A percentile compares a stretch with the other conserved stretches of the same genome.
Conservation (phyloP, 2,329 filamentous ascomycete genomes). For the Ustulina deusta region DNA sequence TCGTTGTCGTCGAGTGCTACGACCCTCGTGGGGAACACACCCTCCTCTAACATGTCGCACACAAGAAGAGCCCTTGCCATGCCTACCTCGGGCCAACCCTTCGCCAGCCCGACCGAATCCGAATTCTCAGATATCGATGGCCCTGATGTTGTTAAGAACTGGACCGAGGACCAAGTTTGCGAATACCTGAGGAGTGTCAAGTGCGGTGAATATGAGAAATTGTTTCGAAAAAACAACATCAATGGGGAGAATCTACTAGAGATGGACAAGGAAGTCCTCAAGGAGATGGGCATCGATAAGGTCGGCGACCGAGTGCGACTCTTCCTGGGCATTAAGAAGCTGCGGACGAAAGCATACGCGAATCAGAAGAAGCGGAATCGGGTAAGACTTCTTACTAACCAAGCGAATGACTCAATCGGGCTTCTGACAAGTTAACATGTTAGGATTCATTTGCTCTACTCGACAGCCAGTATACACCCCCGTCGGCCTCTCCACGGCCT, state of each 20-base stretch:
- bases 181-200: conserved; percentile 93
- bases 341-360: conserved; percentile 80
- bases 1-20: conserved; percentile 62
- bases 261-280: conserved; percentile 94
- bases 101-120: conserved; percentile 88
- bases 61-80: conserved; percentile 65
- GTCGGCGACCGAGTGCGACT: conserved; percentile 95
- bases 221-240: conserved; percentile 94
- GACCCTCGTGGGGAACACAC: conserved; percentile 59
- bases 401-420: conserved; percentile 3
- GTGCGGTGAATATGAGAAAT: conserved; percentile 90
- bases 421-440: conserved; percentile 28
- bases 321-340: conserved; percentile 85
- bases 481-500: conserved; percentile 74
- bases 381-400: conserved; percentile 63
- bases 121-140: conserved; percentile 89
- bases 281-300: conserved; percentile 98
- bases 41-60: conserved; percentile 63
- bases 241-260: conserved; percentile 97
- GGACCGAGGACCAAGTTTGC: conserved; percentile 91
- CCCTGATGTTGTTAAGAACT: conserved; percentile 81
- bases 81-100: conserved; percentile 66
- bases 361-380: conserved; percentile 87
- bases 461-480: conserved; percentile 72
- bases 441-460: conserved; percentile 88